Conservation (phyloP, 148 eudicot species). For the Silene latifolia region DNA sequence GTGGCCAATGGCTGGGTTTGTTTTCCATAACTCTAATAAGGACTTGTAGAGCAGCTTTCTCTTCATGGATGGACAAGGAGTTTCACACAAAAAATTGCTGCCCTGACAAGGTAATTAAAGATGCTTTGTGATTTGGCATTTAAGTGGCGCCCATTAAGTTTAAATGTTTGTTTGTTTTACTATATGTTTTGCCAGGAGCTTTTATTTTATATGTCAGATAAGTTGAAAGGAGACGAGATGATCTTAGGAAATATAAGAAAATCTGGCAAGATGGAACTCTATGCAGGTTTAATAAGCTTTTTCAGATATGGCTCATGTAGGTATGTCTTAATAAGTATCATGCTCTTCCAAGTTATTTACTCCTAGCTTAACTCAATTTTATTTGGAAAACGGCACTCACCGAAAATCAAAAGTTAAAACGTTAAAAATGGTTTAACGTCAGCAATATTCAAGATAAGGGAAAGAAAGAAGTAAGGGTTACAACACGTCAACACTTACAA, state of each 20-base stretch:
- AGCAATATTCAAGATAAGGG: background rate
- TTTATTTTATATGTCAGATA: slow-evolving; percentile 54
- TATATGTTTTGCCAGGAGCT: slow-evolving; percentile 43
- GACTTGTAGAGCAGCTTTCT: slow-evolving; percentile 54
- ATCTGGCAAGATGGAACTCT: slow-evolving; percentile 77
- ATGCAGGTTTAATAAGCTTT: slow-evolving; percentile 67
- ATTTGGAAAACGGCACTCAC: background rate
- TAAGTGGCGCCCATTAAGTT: slow-evolving; percentile 1
- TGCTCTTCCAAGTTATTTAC: background rate
- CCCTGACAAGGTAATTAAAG: slow-evolving; percentile 56
- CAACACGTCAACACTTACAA: too few species aligned
- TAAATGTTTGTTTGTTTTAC: background rate
- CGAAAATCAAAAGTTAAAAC: background rate
- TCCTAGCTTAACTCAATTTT: background rate
- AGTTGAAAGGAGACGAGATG: slow-evolving; percentile 51
- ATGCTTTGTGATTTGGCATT: slow-evolving; percentile 5
- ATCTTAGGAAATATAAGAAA: slow-evolving; percentile 46
- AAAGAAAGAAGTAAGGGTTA: background rate
- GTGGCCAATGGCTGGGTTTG: slow-evolving; percentile 39
- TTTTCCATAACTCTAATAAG: slow-evolving; percentile 47
- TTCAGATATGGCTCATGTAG: slow-evolving; percentile 64
- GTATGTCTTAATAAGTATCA: slow-evolving; percentile 32
- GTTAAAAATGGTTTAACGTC: background rate
- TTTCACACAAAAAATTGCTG: slow-evolving; percentile 40
- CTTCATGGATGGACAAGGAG: slow-evolving; percentile 80